Evolutionary conservation across 2,329 filamentous ascomycete species (phyloP).

Genomic region (Alternaria ethzedia): DNA sequence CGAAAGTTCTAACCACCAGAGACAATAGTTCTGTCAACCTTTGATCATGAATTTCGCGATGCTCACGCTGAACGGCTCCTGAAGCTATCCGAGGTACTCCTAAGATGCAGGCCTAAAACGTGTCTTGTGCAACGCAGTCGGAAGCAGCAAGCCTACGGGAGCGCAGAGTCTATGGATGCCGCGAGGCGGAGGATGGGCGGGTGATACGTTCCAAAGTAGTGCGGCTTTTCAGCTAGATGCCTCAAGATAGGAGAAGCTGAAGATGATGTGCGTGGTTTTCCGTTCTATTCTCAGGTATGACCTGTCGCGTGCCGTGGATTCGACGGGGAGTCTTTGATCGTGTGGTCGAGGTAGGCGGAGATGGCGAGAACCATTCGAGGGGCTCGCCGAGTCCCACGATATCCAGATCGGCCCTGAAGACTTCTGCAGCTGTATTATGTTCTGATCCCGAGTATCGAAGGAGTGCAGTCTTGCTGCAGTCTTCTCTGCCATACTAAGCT

Average conservation of each 20-base stretch:
- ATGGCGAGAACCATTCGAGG: neutral
- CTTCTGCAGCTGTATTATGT: neutral
- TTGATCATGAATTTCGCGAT: neutral
- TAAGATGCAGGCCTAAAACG: neutral
- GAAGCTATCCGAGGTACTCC: constrained; percentile 11
- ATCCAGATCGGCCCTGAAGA: neutral
- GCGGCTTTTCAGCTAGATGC: constrained; percentile 2
- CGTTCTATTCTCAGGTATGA: neutral
- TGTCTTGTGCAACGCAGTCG: constrained; percentile 5
- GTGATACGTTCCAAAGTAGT: constrained; percentile 8
- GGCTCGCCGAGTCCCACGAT: constrained; percentile 2
- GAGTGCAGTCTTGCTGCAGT: neutral
- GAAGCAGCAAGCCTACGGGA: constrained; percentile 6
- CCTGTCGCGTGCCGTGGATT: constrained; percentile 6
- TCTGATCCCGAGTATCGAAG: neutral
- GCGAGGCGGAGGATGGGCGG: neutral
- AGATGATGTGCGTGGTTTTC: neutral
- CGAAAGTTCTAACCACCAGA: constrained; percentile 14
- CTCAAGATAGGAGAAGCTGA: neutral
- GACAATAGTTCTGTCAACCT: constrained; percentile 12
- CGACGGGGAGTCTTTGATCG: neutral
- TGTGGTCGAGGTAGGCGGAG: constrained; percentile 8
- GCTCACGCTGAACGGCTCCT: neutral
- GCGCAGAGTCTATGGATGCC: neutral
- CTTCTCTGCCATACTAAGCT: neutral